Evolutionary conservation across 345 rosid genomes (phyloP), one percentile per base, ranked within the genome.

Genomic region (Sisymbrium irio): DNA sequence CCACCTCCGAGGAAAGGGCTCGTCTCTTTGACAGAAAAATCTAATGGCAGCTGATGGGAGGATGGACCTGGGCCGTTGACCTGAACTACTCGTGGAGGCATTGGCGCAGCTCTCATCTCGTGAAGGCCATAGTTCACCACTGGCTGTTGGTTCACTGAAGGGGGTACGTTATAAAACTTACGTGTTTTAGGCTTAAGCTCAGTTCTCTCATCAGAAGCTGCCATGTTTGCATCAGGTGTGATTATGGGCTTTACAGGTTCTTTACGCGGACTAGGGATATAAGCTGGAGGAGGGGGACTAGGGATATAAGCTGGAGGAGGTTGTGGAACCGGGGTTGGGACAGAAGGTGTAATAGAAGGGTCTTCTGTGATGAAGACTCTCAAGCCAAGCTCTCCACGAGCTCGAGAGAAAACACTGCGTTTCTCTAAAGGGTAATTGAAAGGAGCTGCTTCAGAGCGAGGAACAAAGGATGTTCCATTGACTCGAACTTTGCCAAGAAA

Each of bases 1-100:
- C 95, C 97, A 11, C 96, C 95, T 18, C 98, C 98, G 19, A 96
- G 97, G 27, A 79, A 67, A 17, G 99, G 99, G 45, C 88, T 86
- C 10, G 98, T 96, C 77, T 96, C 98, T 79, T 84, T 96, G 37
- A 92, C 75, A 6, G 88, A 64, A 79, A 79, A 92, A 54, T 92
- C 99, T 50, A 71, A 86, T 44, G 78, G 90, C 13, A 84, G 82
- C 62, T 83, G 77, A 14, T 55, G 51, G 15, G 63, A 37, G 32
- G 72, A 59, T 51, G 73, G 73, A 42, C 68, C 78, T 18, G 60
- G 60, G 36, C 36, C 37, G 65, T 73, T 72, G 59, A 62, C 36
- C 30, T 78, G 81, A 28, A 73, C 74, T 6, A 78, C 74, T 51
- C 64, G 30, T 36, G 81, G 78, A 35, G 81, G 65, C 74, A 67